phyloP scores from a whole-genome alignment of 345 rosid genomes.

The Raphanus sativus region DNA sequence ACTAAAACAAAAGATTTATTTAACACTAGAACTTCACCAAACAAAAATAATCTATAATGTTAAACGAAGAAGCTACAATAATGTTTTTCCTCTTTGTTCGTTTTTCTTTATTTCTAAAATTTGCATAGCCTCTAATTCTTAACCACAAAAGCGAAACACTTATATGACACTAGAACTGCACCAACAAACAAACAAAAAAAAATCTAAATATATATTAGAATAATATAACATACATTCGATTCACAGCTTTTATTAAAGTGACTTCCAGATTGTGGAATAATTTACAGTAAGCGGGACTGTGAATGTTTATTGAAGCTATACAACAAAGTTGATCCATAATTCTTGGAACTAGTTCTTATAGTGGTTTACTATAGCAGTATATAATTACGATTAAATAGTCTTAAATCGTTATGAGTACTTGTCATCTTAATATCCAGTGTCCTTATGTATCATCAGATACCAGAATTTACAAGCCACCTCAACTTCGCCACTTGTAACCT shows the following conservation, averaged over 20 bases:
- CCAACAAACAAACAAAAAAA: no score
- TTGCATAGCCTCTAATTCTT: neutral
- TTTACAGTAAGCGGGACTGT: neutral
- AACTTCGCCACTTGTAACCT: constrained; percentile 30
- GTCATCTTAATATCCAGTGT: constrained; percentile 17
- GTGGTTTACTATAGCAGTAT: neutral
- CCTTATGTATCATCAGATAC: constrained; percentile 10
- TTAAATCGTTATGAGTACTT: constrained; percentile 3
- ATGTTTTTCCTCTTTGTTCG: neutral
- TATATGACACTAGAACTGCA: no score
- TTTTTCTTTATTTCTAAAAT: neutral
- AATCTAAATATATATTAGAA: no score
- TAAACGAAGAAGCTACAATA: no score
- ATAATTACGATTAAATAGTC: neutral
- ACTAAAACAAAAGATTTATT: neutral
- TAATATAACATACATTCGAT: neutral
- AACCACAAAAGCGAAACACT: neutral
- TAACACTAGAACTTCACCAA: neutral
- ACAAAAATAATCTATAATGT: neutral
- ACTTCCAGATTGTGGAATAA: neutral
- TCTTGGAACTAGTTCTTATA: neutral
- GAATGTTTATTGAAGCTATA: neutral
- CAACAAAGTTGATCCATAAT: neutral
- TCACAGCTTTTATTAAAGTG: neutral
- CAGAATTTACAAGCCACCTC: constrained; percentile 1